Base-by-base conservation (phyloP, 1,284 basidiomycete species). In the Malassezia globosa region DNA sequence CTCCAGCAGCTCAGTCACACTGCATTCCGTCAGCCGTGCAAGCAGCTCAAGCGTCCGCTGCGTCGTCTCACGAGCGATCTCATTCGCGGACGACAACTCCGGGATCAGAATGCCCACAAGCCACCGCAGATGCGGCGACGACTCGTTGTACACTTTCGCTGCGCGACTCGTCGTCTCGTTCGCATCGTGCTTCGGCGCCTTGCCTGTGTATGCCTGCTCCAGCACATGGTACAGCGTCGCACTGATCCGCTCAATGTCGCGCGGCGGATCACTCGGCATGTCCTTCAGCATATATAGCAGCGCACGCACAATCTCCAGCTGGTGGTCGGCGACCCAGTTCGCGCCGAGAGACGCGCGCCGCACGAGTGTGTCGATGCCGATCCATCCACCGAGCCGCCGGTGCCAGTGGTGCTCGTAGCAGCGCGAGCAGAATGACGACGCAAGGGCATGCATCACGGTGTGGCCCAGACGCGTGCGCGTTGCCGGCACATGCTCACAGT, bases 281-380 rank as follows among this genome's bases (percentile, higher is more conserved):
- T 97, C 92, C 70, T 97, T 96, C 42, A 99, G 77, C 55, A 92
- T 85, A 67, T 90, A 90, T 37, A 97, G 76, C 26, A 99, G 78
- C 4, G 86, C 89, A 37, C 90, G 83, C 42, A 90, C 81, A 56
- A 95, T 82, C 62, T 97, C 92, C 37, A 87, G 79, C 71, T 94
- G 85, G 39, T 88, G 82, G 48, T 94, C 87, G 54, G 80, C 78
- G 41, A 90, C 78, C 86, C 89, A 94, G 22, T 54, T 48, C 44
- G 54, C 42, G 58, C 80, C 81, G 22, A 94, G 74, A 19, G 82
- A 79, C 25, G 64, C 62, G 10, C 57, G 54, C 8, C 66, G 59
- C 7, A 69, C 55, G 7, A 71, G 49, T 60, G 61, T 60, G 38
- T 69, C 59, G 40, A 71, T 59, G 35, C 64, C 66, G 24, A 63